Base-by-base conservation (phyloP, 495 filamentous ascomycete genomes). In the Neurospora sp. region DNA sequence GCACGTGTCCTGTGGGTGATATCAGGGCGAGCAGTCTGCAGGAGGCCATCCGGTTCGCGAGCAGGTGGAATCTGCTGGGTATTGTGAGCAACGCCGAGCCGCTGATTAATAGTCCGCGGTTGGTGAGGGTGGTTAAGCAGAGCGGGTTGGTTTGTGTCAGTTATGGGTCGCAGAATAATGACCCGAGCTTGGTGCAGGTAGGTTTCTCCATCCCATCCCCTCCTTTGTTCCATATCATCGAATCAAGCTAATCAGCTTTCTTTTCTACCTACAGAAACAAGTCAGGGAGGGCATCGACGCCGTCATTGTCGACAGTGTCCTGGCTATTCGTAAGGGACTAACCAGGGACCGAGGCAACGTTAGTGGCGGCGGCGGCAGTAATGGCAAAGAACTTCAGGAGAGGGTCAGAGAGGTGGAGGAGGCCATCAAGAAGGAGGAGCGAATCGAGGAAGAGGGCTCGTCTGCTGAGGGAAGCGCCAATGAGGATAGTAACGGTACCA, bases 111-210 rank as follows among this genome's bases (percentile, higher is more conserved):
- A 93, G 92, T 79, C 96, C 96, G 18, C 85, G 96, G n/a, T 82
- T 99, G 71, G 93, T 99, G 14, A 92, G 90, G 76, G 94, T 97
- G n/a, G 93, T 99, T 18, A 98, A 98, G 84, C 93, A 97, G 83
- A 92, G 89, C 31, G 96, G 96, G 16, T 82, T 99, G 69, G 94
- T 98, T 5, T 98, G 96, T 78, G 93, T 98, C n/a, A 96, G 93
- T 46, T 99, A 99, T 78, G 96, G 96, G 41, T 82, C 84, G 40
- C 81, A 92, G 78, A 99, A 99, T 79, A 98, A 99, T 76, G 90
- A 97, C 38, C 88, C 92, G 20, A 84, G 85, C 49, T 91, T 96
- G 74, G 94, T 97, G 18, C 90, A 95, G 85, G 92, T 96, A 84
- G 82, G 90, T 85, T 16, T 38, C 46, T 44, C 16, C 37, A 38